These are phyloP conservation scores for Fraxinus platypoda DNA, from an alignment of 305 asterid species.

Conservation along the genomic window DNA sequence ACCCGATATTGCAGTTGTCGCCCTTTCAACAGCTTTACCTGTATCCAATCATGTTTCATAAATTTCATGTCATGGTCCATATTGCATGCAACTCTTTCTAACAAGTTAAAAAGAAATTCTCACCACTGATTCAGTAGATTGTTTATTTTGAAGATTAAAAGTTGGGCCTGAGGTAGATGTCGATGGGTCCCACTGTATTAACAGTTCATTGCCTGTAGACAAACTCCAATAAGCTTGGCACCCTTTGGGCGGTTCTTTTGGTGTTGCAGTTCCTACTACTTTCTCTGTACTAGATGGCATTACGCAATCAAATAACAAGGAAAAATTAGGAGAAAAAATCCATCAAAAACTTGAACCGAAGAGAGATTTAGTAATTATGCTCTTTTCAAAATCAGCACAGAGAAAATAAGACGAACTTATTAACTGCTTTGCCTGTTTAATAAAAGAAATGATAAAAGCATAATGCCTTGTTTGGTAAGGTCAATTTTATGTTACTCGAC, in stretches of 20 bases:
- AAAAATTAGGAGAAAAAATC: conserved; percentile 24
- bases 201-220: conserved; percentile 61
- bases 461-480: neutral
- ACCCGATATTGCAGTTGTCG: conserved; percentile 67
- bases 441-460: neutral
- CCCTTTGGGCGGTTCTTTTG: conserved; percentile 68
- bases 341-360: neutral
- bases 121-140: conserved; percentile 48
- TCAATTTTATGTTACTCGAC: neutral
- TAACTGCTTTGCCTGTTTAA: neutral
- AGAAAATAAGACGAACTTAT: neutral
- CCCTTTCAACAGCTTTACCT: conserved; percentile 73
- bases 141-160: conserved; percentile 40
- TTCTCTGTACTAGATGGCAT: conserved; percentile 79
- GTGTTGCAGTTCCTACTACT: conserved; percentile 84
- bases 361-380: neutral
- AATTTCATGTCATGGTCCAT: neutral
- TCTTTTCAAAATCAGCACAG: neutral
- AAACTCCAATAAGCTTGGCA: conserved; percentile 78
- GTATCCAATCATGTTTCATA: neutral
- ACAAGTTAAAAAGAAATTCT: conserved; percentile 3
- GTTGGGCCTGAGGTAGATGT: conserved; percentile 37
- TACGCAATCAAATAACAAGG: conserved; percentile 23
- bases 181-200: conserved; percentile 46
- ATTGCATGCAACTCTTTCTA: neutral